These are phyloP conservation scores for Cytospora mali DNA, from an alignment of 2,329 filamentous ascomycete species.

Conservation along the genomic window DNA sequence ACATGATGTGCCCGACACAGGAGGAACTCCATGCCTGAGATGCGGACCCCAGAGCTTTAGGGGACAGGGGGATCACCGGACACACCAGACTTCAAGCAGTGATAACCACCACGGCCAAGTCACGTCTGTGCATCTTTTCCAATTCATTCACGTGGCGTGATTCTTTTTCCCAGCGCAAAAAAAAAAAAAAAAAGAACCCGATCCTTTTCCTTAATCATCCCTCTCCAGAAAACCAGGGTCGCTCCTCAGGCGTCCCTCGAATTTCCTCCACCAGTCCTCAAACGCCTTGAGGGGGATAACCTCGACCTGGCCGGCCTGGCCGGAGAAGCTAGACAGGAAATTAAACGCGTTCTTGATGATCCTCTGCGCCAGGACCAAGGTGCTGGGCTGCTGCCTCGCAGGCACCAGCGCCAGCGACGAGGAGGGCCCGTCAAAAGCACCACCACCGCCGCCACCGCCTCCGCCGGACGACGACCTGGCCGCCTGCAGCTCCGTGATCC, in stretches of 20 bases:
- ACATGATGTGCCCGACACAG: background rate
- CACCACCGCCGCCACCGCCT: no score
- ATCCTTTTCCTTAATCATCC: constrained; percentile 30
- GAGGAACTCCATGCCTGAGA: background rate
- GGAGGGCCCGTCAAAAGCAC: background rate
- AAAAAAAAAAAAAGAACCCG: background rate
- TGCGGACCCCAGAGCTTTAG: background rate
- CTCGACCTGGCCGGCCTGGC: constrained; percentile 66
- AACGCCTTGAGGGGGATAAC: constrained; percentile 94
- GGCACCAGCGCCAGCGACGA: constrained; percentile 34
- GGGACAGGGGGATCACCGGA: no score
- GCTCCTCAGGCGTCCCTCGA: constrained; percentile 80
- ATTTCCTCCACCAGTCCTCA: constrained; percentile 97
- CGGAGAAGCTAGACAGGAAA: constrained; percentile 86
- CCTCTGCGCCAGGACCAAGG: constrained; percentile 80
- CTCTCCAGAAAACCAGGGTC: constrained; percentile 90
- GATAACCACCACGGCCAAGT: background rate
- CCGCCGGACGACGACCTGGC: constrained; percentile 36
- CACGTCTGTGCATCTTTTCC: background rate
- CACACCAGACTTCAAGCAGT: background rate
- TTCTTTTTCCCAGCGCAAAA: background rate
- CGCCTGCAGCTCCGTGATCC: constrained; percentile 63
- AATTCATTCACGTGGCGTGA: background rate
- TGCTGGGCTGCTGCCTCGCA: constrained; percentile 54
- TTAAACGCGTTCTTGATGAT: constrained; percentile 99